Evolutionary conservation across 345 rosid species (phyloP).

Genomic region (Theobroma cacao): DNA sequence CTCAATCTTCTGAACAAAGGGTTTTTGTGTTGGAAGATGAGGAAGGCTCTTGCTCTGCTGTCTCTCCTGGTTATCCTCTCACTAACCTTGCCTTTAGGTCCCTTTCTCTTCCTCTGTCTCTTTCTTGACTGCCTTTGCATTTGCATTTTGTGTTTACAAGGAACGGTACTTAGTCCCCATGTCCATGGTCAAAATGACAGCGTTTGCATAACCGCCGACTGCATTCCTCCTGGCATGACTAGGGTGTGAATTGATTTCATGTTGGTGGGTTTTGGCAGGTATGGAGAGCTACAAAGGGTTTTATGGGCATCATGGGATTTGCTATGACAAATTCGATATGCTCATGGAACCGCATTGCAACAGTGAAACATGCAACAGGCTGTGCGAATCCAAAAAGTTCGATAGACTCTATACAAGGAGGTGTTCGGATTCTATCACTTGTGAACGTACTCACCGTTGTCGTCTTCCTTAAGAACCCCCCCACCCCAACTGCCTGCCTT

Average conservation of each 20-base stretch:
- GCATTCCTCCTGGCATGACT: no score
- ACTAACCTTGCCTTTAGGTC: not conserved
- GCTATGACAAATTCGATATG: constrained; percentile 11
- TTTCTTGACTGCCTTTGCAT: not conserved
- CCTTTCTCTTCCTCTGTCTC: not conserved
- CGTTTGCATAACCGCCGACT: no score
- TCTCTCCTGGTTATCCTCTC: not conserved
- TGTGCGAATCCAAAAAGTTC: not conserved
- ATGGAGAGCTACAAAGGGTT: not conserved
- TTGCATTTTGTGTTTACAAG: no score
- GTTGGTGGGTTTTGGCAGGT: not conserved
- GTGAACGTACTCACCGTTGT: not conserved
- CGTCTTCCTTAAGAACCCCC: no score
- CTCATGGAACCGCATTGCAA: constrained; percentile 1
- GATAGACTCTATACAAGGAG: not conserved
- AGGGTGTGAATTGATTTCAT: no score
- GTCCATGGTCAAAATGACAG: no score
- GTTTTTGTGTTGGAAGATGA: not conserved
- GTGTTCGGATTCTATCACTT: constrained; percentile 3
- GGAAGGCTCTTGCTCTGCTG: not conserved
- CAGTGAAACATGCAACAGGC: not conserved
- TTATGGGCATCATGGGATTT: not conserved
- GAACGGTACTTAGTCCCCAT: no score
- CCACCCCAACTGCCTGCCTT: no score
- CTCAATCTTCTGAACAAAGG: not conserved